Base-by-base conservation (phyloP, 2,329 filamentous ascomycete genomes). In the Ophiostoma ips region DNA sequence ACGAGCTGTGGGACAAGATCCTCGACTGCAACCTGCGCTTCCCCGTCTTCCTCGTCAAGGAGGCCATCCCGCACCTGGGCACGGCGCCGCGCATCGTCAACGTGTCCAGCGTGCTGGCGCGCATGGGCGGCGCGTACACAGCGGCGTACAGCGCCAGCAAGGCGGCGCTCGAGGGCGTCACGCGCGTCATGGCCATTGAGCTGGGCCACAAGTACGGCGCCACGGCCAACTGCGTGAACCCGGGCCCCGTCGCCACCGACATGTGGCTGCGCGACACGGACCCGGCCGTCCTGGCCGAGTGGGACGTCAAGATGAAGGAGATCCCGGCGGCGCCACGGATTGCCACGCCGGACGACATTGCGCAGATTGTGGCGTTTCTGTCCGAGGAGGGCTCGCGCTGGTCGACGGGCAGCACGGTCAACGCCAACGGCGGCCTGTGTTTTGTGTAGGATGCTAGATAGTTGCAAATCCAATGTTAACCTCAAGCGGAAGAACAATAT, bases 191-290 rank as follows among this genome's bases (percentile, higher is more conserved):
- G 69, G 77, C 79, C 0, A 66, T 66, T 0, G 77, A 82, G 61
- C 62, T 81, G 8, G 77, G 77, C 0, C 58, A 53, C 4, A 62
- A 70, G 51, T 38, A 52, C 48, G 75, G 76, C 0, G 74, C 74
- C 50, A 81, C 77, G 0, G 77, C 78, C 24, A 83, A 83, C 56
- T 67, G 69, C 1, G 71, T 83, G 3, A 71, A 71, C 18, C 76
- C 77, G 0, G 78, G 78, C 0, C 76, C 78, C 0, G 72, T 79
- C 7, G 62, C 72, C 61, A 78, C 68, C 30, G 75, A 78, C 8
- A 71, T 83, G 69, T 58, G 51, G 51, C 36, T 48, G 36, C 34
- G 38, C 33, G 50, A 48, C 34, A 48, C 46, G 13, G 37, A 44
- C 19, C 12, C 80, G 21, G 70, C 71, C 15, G 66, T 71, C 15